Evolutionary conservation across 2,329 filamentous ascomycete genomes (phyloP).

Genomic region (Lachnellula cervina): DNA sequence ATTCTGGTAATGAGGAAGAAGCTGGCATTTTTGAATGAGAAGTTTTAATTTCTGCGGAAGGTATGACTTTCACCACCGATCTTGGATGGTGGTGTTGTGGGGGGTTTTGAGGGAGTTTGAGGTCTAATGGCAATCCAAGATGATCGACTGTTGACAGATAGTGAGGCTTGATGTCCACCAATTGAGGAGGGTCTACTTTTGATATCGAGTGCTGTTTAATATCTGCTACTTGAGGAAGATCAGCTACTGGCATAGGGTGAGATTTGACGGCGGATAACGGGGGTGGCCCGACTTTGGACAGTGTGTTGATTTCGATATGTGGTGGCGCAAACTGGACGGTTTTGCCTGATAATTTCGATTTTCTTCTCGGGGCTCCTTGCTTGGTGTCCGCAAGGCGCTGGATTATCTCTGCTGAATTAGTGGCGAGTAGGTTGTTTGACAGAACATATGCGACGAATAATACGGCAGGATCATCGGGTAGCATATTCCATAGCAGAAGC

Average conservation of each 20-base stretch:
- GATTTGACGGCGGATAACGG: neutral
- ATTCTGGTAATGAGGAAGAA: neutral
- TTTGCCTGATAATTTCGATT: neutral
- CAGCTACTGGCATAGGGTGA: neutral
- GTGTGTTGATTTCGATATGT: neutral
- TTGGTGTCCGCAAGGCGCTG: neutral
- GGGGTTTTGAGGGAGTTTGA: neutral
- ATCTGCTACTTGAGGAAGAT: neutral
- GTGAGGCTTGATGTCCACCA: neutral
- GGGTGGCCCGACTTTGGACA: neutral
- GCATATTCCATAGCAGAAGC: conserved; percentile 54
- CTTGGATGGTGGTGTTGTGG: neutral
- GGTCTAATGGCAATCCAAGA: neutral
- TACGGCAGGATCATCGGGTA: conserved; percentile 53
- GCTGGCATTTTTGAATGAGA: neutral
- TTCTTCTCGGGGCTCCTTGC: neutral
- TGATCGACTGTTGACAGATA: neutral
- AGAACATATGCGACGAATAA: conserved; percentile 56
- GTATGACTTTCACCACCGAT: neutral
- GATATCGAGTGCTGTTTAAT: neutral
- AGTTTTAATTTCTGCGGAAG: neutral
- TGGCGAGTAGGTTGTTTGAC: conserved; percentile 31
- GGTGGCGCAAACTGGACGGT: neutral
- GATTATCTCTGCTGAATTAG: conserved; percentile 4
- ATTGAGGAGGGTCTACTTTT: neutral